Conservation (phyloP, 2,329 filamentous ascomycete species). For the Penicillium hesseltinei region DNA sequence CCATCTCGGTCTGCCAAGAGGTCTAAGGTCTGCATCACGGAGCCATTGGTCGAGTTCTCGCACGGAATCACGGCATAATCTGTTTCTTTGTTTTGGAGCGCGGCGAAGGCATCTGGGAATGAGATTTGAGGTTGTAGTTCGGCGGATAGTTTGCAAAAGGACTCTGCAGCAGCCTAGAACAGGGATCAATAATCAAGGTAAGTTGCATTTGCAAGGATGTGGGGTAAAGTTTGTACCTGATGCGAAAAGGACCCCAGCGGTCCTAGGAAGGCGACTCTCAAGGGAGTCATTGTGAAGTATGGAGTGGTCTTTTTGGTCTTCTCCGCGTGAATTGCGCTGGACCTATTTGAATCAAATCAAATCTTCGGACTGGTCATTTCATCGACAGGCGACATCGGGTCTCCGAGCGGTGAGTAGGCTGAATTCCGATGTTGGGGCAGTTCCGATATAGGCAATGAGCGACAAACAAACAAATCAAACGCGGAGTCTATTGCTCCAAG, state of each 20-base stretch:
- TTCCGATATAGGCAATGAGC: conserved; percentile 2
- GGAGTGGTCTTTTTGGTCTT: not conserved
- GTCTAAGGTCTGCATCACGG: conserved; percentile 86
- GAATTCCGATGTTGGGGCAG: not conserved
- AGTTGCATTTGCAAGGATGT: conserved; percentile 21
- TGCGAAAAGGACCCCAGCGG: conserved; percentile 67
- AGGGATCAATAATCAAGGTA: conserved; percentile 5
- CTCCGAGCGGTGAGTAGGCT: conserved; percentile 19
- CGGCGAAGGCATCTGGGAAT: conserved; percentile 69
- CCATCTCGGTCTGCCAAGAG: conserved; percentile 73
- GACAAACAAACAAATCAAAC: conserved; percentile 28
- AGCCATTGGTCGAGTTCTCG: conserved; percentile 94
- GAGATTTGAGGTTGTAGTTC: conserved; percentile 36
- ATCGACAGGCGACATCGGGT: conserved; percentile 6
- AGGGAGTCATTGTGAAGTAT: conserved; percentile 21
- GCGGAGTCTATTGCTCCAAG: not conserved
- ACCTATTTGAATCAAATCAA: not conserved
- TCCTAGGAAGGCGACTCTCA: conserved; percentile 57
- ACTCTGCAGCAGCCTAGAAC: conserved; percentile 53
- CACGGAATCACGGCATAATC: conserved; percentile 83
- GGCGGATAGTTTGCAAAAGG: conserved; percentile 42
- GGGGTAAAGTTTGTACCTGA: conserved; percentile 50
- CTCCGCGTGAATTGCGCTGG: not conserved
- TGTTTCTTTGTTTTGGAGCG: conserved; percentile 65
- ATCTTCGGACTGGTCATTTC: not conserved